phyloP scores from a whole-genome alignment of 768 basidiomycete species.

The Boletus subparvulus region DNA sequence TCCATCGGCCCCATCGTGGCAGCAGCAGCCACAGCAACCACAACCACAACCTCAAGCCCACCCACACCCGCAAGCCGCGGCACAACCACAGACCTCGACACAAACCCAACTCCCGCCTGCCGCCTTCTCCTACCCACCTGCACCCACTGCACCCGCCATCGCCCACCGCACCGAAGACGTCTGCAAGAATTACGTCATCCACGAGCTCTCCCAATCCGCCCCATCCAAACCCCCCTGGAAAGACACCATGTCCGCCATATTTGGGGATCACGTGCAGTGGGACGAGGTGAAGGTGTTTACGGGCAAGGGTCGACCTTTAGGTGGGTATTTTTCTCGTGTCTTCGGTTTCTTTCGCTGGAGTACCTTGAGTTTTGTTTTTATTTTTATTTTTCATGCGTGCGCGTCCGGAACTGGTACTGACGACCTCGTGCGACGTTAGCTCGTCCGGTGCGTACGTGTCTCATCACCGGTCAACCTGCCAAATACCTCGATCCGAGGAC shows the following conservation, averaged over 20 bases:
- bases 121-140: constrained; percentile 9
- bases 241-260: constrained; percentile 78
- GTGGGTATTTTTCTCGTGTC: constrained; percentile 38
- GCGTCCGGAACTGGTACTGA: not conserved
- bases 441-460: constrained; percentile 65
- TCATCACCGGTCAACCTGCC: constrained; percentile 76
- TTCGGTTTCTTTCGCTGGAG: not conserved
- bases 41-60: not conserved
- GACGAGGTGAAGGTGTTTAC: constrained; percentile 65
- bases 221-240: constrained; percentile 56
- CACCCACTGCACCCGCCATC: constrained; percentile 13
- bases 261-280: constrained; percentile 85
- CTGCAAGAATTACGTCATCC: constrained; percentile 69
- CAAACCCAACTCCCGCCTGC: constrained; percentile 6
- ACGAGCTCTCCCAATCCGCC: constrained; percentile 53
- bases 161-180: constrained; percentile 47
- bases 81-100: not conserved
- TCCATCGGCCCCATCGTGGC: not conserved
- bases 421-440: constrained; percentile 31
- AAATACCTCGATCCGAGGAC: constrained; percentile 79
- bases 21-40: not conserved
- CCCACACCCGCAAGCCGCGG: not conserved
- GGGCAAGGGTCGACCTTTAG: constrained; percentile 61
- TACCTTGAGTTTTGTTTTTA: not conserved
- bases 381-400: not conserved